These are phyloP conservation scores for Suillus weaverae DNA, from an alignment of 768 basidiomycete genomes.

Conservation along the genomic window DNA sequence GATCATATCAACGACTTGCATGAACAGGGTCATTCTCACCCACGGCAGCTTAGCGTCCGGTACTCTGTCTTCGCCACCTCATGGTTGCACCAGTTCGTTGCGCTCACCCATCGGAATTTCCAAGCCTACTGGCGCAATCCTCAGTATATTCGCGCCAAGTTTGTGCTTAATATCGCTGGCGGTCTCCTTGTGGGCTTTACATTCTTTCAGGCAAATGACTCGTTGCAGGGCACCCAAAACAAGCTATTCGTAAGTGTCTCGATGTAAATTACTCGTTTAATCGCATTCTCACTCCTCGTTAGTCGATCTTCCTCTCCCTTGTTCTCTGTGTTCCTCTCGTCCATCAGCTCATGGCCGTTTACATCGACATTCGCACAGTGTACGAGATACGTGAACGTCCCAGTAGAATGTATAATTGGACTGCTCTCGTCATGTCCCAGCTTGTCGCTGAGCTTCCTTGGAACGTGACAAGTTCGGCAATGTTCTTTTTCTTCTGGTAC, in stretches of 20 bases:
- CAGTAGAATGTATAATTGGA: slow-evolving; percentile 66
- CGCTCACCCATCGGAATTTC: slow-evolving; percentile 45
- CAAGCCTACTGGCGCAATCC: slow-evolving; percentile 55
- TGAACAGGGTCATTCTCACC: slow-evolving; percentile 43
- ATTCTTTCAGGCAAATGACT: slow-evolving; percentile 55
- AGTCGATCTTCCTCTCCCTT: slow-evolving; percentile 59
- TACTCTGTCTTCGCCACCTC: slow-evolving; percentile 51
- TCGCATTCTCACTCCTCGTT: not conserved
- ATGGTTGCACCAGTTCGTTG: slow-evolving; percentile 49
- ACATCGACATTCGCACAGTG: slow-evolving; percentile 55
- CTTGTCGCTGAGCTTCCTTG: slow-evolving; percentile 59
- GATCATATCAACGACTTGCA: slow-evolving; percentile 48
- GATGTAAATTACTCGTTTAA: not conserved
- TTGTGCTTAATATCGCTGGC: slow-evolving; percentile 51
- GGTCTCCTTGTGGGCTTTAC: slow-evolving; percentile 65
- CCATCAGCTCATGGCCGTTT: slow-evolving; percentile 64
- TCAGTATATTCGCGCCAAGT: slow-evolving; percentile 59
- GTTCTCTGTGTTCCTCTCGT: slow-evolving; percentile 52
- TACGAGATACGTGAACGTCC: slow-evolving; percentile 69
- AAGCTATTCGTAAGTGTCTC: slow-evolving; percentile 55
- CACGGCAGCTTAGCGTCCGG: slow-evolving; percentile 35
- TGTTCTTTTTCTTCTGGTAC: slow-evolving; percentile 70
- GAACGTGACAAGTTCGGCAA: slow-evolving; percentile 55
- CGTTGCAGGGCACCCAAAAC: slow-evolving; percentile 60
- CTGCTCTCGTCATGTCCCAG: slow-evolving; percentile 53